Percentiles rank a stretch among this genome's conserved stretches.
Conservation (phyloP, 2,329 filamentous ascomycete genomes). For the Botryotinia calthae region DNA sequence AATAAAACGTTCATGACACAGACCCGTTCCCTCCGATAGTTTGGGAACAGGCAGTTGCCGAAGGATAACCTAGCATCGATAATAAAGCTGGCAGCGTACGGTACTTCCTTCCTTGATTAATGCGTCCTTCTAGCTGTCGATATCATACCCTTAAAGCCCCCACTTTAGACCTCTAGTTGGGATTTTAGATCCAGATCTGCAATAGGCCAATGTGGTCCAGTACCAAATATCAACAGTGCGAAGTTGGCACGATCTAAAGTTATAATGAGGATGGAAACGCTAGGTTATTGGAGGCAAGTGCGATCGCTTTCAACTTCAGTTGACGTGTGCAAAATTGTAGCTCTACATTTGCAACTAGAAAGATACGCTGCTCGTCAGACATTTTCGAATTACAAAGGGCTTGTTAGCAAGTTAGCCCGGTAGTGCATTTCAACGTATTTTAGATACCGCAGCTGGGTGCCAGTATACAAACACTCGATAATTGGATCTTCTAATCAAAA, state of each 20-base stretch:
- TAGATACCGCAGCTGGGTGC: not conserved
- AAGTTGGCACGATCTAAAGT: not conserved
- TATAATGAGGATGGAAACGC: not conserved
- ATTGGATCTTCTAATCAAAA: not conserved
- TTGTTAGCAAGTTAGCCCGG: not conserved
- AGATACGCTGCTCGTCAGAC: not conserved
- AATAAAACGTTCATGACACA: too few species aligned
- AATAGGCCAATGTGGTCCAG: not conserved
- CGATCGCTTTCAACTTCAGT: not conserved
- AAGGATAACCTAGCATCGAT: too few species aligned
- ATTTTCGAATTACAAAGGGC: not conserved
- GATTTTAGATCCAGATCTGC: not conserved
- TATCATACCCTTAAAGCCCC: not conserved
- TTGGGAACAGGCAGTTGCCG: not conserved
- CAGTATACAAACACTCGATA: not conserved
- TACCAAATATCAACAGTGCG: not conserved
- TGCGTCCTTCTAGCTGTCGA: rapidly evolving
- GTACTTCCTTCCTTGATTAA: too few species aligned
- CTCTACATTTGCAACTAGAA: not conserved
- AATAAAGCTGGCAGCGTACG: not conserved
- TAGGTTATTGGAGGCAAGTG: not conserved
- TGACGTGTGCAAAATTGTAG: not conserved
- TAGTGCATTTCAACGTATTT: not conserved
- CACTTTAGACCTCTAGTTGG: not conserved
- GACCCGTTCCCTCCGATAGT: not conserved